Conservation (phyloP, 768 basidiomycete species). For the Lactarius quietus region DNA sequence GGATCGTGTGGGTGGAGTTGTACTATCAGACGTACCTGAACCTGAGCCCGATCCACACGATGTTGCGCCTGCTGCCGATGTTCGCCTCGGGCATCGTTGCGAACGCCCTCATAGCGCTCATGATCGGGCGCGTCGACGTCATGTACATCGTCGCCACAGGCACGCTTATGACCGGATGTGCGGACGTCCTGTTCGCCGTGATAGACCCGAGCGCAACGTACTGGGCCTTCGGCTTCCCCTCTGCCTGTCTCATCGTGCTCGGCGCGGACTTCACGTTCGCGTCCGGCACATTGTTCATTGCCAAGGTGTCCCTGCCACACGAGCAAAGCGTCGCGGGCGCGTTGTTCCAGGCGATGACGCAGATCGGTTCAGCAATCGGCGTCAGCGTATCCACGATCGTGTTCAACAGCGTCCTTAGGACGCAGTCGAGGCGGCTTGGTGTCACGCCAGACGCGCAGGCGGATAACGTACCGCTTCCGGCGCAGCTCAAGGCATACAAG, state of each 20-base stretch:
- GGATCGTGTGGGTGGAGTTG: too few species aligned
- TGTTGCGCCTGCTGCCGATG: too few species aligned
- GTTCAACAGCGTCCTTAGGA: slow-evolving; percentile 48
- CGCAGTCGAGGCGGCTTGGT: slow-evolving; percentile 34
- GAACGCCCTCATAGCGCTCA: too few species aligned
- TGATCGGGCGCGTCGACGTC: too few species aligned
- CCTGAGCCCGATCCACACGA: too few species aligned
- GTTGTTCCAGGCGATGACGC: slow-evolving; percentile 75
- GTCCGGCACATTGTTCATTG: slow-evolving; percentile 65
- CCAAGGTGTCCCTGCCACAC: too few species aligned
- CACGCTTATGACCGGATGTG: too few species aligned
- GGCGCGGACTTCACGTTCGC: slow-evolving; percentile 79
- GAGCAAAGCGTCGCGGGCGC: slow-evolving; percentile 78
- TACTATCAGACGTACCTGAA: too few species aligned
- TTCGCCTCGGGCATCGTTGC: too few species aligned
- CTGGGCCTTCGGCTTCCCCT: slow-evolving; percentile 77
- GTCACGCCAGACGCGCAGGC: slow-evolving; percentile 32
- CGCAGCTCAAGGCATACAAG: slow-evolving; percentile 52
- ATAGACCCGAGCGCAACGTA: too few species aligned
- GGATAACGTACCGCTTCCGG: slow-evolving; percentile 34
- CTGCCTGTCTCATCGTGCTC: slow-evolving; percentile 58
- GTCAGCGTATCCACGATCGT: slow-evolving; percentile 71
- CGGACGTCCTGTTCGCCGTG: too few species aligned
- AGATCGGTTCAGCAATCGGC: slow-evolving; percentile 70
- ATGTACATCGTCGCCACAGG: too few species aligned